Conservation (phyloP, 2,329 filamentous ascomycete genomes). For the Alternaria panax region DNA sequence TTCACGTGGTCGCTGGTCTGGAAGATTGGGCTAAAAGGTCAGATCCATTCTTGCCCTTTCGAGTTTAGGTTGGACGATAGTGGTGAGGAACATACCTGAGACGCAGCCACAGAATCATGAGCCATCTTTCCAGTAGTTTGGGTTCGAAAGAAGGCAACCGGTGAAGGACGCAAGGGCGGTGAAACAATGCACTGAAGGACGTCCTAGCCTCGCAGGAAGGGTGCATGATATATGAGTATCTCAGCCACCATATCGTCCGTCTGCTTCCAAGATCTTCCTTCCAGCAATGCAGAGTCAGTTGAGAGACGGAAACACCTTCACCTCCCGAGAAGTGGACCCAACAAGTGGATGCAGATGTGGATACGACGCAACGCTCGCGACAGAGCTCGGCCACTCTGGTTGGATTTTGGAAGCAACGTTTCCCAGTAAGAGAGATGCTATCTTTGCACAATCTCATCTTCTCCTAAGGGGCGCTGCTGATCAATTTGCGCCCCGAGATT, state of each 20-base stretch:
- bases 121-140: background rate
- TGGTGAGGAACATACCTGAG: background rate
- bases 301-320: background rate
- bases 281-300: no score
- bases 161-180: conserved; percentile 3
- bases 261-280: no score
- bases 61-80: background rate
- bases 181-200: background rate
- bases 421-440: background rate
- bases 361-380: background rate
- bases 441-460: background rate
- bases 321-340: background rate
- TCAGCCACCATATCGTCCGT: background rate
- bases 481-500: no score
- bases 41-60: background rate
- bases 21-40: conserved; percentile 1
- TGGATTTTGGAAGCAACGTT: background rate
- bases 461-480: no score
- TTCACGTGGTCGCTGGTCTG: background rate
- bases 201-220: conserved; percentile 1
- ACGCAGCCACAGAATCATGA: background rate
- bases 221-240: conserved; percentile 3
- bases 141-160: conserved; percentile 7
- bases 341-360: background rate
- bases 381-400: background rate